Base-by-base conservation (phyloP, 768 basidiomycete genomes). In the Boletus vermiculosoides region DNA sequence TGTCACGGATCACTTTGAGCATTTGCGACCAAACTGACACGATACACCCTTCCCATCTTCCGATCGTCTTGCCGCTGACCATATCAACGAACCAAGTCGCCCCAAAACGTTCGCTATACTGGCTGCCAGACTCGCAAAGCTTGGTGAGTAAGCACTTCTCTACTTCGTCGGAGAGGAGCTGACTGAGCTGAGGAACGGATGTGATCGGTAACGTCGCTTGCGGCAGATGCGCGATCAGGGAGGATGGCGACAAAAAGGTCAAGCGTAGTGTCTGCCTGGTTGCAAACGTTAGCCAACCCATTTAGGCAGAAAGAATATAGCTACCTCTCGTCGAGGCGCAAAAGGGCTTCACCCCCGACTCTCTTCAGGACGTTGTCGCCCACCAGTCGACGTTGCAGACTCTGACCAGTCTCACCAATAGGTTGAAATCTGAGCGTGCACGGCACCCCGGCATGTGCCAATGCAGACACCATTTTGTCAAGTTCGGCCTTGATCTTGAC, bases 61-160 rank as follows among this genome's bases (percentile, higher is more conserved):
- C 90, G 23, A 92, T 81, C 22, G 74, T 74, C 51, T 77, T 71
- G 44, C 85, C 85, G 55, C 83, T 82, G 53, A 87, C 80, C 45
- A 83, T 67, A 62, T 93, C 90, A 25, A 92, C 83, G 59, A 92
- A 88, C 90, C 90, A 93, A 2, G 83, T 85, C 15, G 85, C 80
- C 25, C 74, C 74, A 22, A 76, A 69, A 45, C 59, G 63, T 51
- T 77, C 86, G 45, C 84, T 84, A 15, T 81, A 75, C 31, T 78
- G 78, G 20, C 73, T 76, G 7, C 90, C 90, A 25, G 87, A 73
- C 56, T 83, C 84, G 62, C 88, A 87, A 53, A 93, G 85, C 57
- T 85, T 75, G 34, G 80, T 75, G 30, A 94, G 76, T 13, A 94
- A 71, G 63, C 85, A 86, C 36, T 80, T 78, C 66, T 88, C 87